Base-by-base conservation (phyloP, 352 stramenopile genomes). In the Phytophthora rubi region DNA sequence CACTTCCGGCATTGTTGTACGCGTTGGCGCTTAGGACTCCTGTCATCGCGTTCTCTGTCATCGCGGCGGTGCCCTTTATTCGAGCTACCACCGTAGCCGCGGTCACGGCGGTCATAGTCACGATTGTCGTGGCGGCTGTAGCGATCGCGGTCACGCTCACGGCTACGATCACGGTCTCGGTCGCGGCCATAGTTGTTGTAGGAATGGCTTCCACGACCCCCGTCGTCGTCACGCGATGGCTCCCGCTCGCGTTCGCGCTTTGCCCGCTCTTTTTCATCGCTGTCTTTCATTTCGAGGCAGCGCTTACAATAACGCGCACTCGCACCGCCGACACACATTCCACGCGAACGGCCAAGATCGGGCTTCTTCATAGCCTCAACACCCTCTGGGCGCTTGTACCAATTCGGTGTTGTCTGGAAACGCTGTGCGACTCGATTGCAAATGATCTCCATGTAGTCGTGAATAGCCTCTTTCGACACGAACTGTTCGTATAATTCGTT, bases 401-500 rank as follows among this genome's bases (percentile, higher is more conserved):
- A 93, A 37, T 57, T 76, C 23, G 85, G 77, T 18, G 82, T 65
- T 2, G 82, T 84, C 59, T 86, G 75, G 64, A 98, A 98, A 13
- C 94, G 82, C 65, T 94, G 84, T 0, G 97, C 92, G 52, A 99
- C 93, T 67, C 93, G 83, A 51, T 97, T 91, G 68, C 89, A 97
- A 35, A 99, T 92, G 73, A 99, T 90, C 85, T 99, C 91, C 62
- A 99, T 86, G 79, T 99, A 99, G 79, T 99, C 97, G 53, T 99
- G 82, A 65, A 99, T 93, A 16, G 94, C 91, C 55, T 97, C 89
- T 67, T 97, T 95, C 15, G 81, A 92, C 33, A 98, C 75, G 58
- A 92, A 98, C 16, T 91, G 91, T 35, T 99, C 90, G 68, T 99
- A 99, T 57, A 99, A 88, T 52, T 90, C 81, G 44, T 92, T 91